phyloP scores from a whole-genome alignment of 345 rosid species.

The Aurinia saxatilis region DNA sequence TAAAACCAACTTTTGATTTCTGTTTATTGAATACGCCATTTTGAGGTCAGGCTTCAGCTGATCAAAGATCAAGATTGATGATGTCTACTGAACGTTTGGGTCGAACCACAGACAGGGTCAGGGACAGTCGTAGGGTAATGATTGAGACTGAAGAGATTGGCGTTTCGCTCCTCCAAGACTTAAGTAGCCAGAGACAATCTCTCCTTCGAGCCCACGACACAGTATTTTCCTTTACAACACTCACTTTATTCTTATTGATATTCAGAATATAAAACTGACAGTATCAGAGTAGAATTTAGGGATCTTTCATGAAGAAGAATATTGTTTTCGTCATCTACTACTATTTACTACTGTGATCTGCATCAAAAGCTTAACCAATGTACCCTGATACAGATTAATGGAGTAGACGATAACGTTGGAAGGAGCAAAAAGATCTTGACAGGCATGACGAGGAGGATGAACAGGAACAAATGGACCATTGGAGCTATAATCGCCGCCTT shows the following conservation, averaged over 20 bases:
- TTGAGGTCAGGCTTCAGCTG: conserved; percentile 65
- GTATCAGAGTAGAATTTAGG: neutral
- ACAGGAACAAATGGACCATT: conserved; percentile 80
- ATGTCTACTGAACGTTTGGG: conserved; percentile 70
- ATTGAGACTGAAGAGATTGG: conserved; percentile 98
- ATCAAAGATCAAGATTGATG: conserved; percentile 84
- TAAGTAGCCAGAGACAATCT: conserved; percentile 84
- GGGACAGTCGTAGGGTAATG: conserved; percentile 88
- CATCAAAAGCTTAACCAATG: neutral
- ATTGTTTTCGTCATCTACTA: neutral
- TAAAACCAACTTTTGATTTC: neutral
- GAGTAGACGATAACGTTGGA: conserved; percentile 82
- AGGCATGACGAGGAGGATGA: conserved; percentile 72
- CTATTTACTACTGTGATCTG: neutral
- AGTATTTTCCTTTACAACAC: conserved; percentile 32
- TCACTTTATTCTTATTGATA: neutral
- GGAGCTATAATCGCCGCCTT: conserved; percentile 52
- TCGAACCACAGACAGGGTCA: conserved; percentile 59
- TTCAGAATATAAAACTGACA: neutral
- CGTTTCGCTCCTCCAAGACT: conserved; percentile 91
- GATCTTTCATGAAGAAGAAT: neutral
- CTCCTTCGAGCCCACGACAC: conserved; percentile 69
- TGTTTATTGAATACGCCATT: neutral
- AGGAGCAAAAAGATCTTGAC: conserved; percentile 84
- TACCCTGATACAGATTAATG: conserved; percentile 55